Evolutionary conservation across 805 yeast genomes (phyloP).

Genomic region (Cyberlindnera maritima): DNA sequence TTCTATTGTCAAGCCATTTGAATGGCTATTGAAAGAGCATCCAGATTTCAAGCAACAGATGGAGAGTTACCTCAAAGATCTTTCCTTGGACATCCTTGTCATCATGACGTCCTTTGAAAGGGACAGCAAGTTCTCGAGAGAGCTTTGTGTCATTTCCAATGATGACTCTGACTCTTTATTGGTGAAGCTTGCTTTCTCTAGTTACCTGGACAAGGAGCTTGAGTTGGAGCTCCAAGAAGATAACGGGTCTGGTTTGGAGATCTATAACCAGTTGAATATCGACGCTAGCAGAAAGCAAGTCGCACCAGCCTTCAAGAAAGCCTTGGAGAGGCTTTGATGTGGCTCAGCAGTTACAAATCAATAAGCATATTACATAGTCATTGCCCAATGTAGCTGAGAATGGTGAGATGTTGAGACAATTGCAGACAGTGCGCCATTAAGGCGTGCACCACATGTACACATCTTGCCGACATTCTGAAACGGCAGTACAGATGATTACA

Average conservation of each 20-base stretch:
- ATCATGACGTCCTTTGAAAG: conserved; percentile 17
- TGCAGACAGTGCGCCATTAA: no score
- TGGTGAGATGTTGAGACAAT: no score
- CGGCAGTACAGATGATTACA: no score
- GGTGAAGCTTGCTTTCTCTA: conserved; percentile 15
- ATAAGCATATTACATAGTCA: no score
- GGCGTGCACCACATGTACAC: no score
- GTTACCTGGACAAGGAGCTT: conserved; percentile 16
- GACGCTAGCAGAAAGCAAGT: conserved; percentile 82
- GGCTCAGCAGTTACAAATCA: no score
- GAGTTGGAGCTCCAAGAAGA: conserved; percentile 9
- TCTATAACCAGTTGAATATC: conserved; percentile 49
- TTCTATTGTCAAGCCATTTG: conserved; percentile 63
- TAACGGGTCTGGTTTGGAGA: neutral
- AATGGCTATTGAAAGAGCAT: conserved; percentile 34
- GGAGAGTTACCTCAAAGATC: conserved; percentile 1
- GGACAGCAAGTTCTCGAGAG: conserved; percentile 11
- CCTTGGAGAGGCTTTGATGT: conserved; percentile 19
- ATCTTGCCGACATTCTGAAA: no score
- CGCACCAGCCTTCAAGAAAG: conserved; percentile 52
- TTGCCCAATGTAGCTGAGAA: no score
- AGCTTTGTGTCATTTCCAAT: conserved; percentile 12
- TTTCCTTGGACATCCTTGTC: conserved; percentile 11
- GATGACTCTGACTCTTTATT: conserved; percentile 17
- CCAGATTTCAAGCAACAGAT: conserved; percentile 27